These are phyloP conservation scores for Trichoderma gracile DNA, from an alignment of 2,329 filamentous ascomycete species.

Conservation along the genomic window DNA sequence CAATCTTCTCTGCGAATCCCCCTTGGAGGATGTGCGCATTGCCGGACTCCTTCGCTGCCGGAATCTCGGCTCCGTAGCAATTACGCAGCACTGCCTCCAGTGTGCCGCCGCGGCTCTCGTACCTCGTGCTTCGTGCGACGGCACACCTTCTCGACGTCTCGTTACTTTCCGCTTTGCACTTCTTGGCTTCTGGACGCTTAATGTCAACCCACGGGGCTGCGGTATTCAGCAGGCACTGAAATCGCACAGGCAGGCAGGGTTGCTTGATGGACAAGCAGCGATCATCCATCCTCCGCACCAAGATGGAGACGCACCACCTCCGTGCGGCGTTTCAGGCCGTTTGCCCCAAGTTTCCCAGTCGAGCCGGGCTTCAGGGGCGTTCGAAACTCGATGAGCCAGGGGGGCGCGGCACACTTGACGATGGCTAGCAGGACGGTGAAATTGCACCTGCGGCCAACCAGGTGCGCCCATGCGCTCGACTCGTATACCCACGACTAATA, in stretches of 20 bases:
- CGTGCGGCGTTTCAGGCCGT: slow-evolving; percentile 22
- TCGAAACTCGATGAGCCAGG: slow-evolving; percentile 17
- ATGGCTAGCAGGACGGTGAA: slow-evolving; percentile 8
- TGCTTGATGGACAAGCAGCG: background rate
- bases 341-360: slow-evolving; percentile 10
- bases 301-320: slow-evolving; percentile 18
- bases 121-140: background rate
- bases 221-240: background rate
- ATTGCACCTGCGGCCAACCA: slow-evolving; percentile 18
- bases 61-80: slow-evolving; percentile 22
- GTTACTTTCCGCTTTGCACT: background rate
- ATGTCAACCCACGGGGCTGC: background rate
- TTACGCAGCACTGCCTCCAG: slow-evolving; percentile 11
- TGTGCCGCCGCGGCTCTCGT: slow-evolving; percentile 5
- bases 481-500: slow-evolving; percentile 10
- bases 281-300: slow-evolving; percentile 15
- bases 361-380: slow-evolving; percentile 7
- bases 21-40: slow-evolving; percentile 9
- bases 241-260: too few species aligned
- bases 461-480: slow-evolving; percentile 6
- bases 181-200: background rate
- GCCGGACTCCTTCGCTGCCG: slow-evolving; percentile 19
- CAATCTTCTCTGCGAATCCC: slow-evolving; percentile 1
- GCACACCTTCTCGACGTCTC: background rate
- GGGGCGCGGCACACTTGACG: slow-evolving; percentile 16